Evolutionary conservation across 2,329 filamentous ascomycete genomes (phyloP), one percentile per base, ranked within the genome.

Genomic region (Aspergillus vadensis): DNA sequence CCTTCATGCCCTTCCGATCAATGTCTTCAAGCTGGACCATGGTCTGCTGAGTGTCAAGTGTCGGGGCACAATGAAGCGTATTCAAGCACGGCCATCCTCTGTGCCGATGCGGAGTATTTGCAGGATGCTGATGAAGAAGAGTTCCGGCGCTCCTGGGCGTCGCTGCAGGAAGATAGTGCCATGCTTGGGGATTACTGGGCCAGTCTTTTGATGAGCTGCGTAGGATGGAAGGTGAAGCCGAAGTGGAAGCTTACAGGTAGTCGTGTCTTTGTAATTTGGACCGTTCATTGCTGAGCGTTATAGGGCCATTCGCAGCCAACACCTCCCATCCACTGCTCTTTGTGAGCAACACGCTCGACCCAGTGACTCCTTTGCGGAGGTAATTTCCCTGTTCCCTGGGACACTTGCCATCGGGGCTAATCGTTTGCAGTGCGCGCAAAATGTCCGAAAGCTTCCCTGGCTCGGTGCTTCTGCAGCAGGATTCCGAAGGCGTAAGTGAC

Each of bases 331-430:
- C 86, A 0, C 75, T 88, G 32, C 76, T 88, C 6, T 84, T 86
- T 67, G 73, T 87, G 12, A 82, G 81, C 38, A 87, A 84, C 66
- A 83, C 81, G 0, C 77, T 82, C 14, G 86, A 88, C 59, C 86
- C 86, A 0, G 83, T 88, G 0, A 88, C 85, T 0, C 85, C 85
- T 3, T 71, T 87, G 51, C 60, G 64, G 19, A 76, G 67, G 72
- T 74, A 63, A 19, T 10, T 43, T 14, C 27, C 47, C n/a, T 10
- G 12, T 43, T n/a, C 21, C 32, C 27, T 19, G 14, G 17, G 1
- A 10, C 25, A 7, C 5, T n/a, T 3, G 15, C 7, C 19, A 38
- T 38, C 5, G 3, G 6, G 50, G n/a, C 63, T 68, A 51, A 67
- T 23, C 10, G 2, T 9, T 30, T n/a, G n/a, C 41, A 74, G 73